Evolutionary conservation across 2,329 filamentous ascomycete species (phyloP).

Genomic region (Rugonectria rugulosa): DNA sequence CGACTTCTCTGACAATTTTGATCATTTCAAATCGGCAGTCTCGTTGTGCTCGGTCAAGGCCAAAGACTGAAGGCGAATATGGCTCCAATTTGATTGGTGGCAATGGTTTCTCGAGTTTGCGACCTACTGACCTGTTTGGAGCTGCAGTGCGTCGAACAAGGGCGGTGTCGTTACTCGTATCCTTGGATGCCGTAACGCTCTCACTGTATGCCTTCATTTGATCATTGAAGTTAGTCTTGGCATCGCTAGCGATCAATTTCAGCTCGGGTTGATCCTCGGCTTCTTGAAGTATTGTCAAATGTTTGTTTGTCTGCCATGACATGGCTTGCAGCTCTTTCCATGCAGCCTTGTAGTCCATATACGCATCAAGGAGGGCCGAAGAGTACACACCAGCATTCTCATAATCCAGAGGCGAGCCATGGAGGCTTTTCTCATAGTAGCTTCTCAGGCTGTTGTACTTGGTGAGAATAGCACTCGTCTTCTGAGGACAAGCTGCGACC

Average conservation of each 20-base stretch:
- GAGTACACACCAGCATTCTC: conserved; percentile 20
- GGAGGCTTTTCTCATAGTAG: conserved; percentile 6
- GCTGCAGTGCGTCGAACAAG: too few species aligned
- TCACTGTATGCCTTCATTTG: too few species aligned
- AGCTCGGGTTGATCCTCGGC: too few species aligned
- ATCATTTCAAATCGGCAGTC: conserved; percentile 24
- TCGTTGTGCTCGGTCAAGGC: conserved; percentile 6
- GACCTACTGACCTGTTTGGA: too few species aligned
- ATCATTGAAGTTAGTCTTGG: too few species aligned
- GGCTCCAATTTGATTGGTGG: not conserved
- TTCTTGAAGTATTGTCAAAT: too few species aligned
- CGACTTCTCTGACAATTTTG: conserved; percentile 18
- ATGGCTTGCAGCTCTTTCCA: conserved; percentile 10
- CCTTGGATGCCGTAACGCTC: too few species aligned
- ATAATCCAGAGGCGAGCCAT: conserved; percentile 19
- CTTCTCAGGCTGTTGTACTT: conserved; percentile 13
- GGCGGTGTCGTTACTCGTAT: too few species aligned
- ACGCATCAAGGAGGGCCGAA: conserved; percentile 7
- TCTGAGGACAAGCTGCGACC: conserved; percentile 19
- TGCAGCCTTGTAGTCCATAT: not conserved
- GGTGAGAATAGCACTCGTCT: conserved; percentile 16
- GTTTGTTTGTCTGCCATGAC: too few species aligned
- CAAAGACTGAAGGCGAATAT: not conserved
- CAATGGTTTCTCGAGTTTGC: conserved; percentile 7
- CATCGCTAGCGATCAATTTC: too few species aligned